phyloP scores from a whole-genome alignment of 2,329 filamentous ascomycete genomes.

The Beauveria pseudobassiana region DNA sequence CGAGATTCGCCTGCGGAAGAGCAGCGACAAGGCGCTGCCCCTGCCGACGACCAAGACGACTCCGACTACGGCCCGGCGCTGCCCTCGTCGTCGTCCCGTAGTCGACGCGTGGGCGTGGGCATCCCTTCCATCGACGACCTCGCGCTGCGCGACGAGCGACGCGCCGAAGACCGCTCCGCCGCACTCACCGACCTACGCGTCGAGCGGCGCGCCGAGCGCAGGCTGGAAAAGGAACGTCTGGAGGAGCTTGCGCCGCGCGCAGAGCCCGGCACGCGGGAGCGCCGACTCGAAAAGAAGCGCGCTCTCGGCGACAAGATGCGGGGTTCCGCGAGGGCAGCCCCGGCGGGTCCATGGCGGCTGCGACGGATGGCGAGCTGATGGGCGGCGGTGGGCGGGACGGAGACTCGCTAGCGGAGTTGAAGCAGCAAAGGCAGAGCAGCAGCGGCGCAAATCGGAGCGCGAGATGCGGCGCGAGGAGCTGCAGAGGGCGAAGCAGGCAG shows the following conservation, averaged over 20 bases:
- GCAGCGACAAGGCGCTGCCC: neutral
- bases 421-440: constrained; percentile 55
- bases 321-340: constrained; percentile 63
- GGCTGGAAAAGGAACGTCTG: constrained; percentile 60
- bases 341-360: constrained; percentile 38
- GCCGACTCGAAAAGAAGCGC: constrained; percentile 76
- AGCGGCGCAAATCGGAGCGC: constrained; percentile 73
- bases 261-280: constrained; percentile 73
- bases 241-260: constrained; percentile 80
- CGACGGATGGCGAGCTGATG: constrained; percentile 70
- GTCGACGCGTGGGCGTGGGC: constrained; percentile 40
- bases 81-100: constrained; percentile 14
- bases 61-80: constrained; percentile 41
- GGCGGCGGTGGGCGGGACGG: constrained; percentile 43
- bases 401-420: constrained; percentile 59
- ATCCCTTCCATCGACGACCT: constrained; percentile 72
- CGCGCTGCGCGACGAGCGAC: constrained; percentile 46
- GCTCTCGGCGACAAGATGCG: constrained; percentile 66
- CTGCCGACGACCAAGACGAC: constrained; percentile 15
- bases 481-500: constrained; percentile 63
- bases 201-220: constrained; percentile 57
- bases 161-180: constrained; percentile 41
- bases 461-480: constrained; percentile 79
- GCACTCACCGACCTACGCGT: constrained; percentile 50
- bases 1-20: constrained; percentile 12